Evolutionary conservation across 2,329 filamentous ascomycete genomes (phyloP), one percentile per base, ranked within the genome.

Genomic region (Diaporthe eres): DNA sequence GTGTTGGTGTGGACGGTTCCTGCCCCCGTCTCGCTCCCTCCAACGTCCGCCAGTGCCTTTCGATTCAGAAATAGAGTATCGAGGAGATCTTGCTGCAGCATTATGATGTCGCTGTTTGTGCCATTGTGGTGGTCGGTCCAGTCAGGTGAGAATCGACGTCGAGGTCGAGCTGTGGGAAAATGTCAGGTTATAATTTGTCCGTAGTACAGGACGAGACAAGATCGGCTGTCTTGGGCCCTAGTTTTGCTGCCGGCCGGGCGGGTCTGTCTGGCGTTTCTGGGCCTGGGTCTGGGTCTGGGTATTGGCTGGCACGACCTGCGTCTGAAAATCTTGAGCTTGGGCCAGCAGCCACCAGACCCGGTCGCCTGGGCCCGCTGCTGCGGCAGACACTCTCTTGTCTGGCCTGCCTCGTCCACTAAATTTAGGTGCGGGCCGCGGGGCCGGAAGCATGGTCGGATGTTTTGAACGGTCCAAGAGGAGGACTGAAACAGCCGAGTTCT

Each of bases 61-160:
- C 68, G 65, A 44, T 77, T 77, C 57, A 77, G n/a, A 51, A 77
- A 75, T 13, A 75, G 49, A 3, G 75, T 75, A 28, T 77, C 75
- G 75, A 77, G 57, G 7, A 77, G 70, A 19, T 77, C 75, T 71
- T 73, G 74, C 74, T 77, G 74, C 57, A 73, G 63, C 75, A 77
- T 75, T 58, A 49, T 61, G 75, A 63, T 28, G 63, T 37, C 13
- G 47, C 12, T 51, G 65, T 25, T 49, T 63, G 49, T 71, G 70
- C 68, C 75, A 77, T 76, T 8, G 37, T 74, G 51, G 25, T 76
- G 51, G 49, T 28, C n/a, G 25, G 19, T 17, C 37, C 39, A 44
- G 55, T 49, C 5, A n/a, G 28, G 39, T 47, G 17, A 42, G 5
- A 47, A 49, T 28, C 12, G 28, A 25, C 31, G 39, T 22, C 15